Conservation (phyloP, 2,329 filamentous ascomycete genomes). For the Hawksworthiomyces lignivorus region DNA sequence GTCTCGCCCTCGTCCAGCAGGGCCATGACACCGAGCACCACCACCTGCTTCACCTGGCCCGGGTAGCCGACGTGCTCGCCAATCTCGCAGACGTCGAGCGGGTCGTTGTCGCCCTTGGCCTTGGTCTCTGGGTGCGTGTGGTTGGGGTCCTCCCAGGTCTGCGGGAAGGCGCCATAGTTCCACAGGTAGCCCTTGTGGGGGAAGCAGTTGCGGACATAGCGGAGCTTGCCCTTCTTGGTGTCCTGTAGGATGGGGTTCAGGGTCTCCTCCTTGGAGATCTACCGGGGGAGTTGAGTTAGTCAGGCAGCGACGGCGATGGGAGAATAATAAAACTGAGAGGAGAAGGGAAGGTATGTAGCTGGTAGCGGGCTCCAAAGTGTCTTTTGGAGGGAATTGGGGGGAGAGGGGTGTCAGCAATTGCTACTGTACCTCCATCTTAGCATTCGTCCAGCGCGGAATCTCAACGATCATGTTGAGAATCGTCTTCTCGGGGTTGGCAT, state of each 20-base stretch:
- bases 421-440: slow-evolving; percentile 79
- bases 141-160: slow-evolving; percentile 99
- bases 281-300: slow-evolving; percentile 8
- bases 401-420: slow-evolving; percentile 8
- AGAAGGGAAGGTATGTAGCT: too few relatives aligned
- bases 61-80: slow-evolving; percentile 94
- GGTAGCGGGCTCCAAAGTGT: too few relatives aligned
- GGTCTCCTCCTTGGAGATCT: slow-evolving; percentile 98
- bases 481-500: slow-evolving; percentile 91
- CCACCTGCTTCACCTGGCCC: slow-evolving; percentile 99
- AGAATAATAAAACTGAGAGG: too few relatives aligned
- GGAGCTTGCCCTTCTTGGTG: slow-evolving; percentile 98
- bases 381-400: too few relatives aligned
- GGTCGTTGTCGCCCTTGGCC: slow-evolving; percentile 99
- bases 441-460: slow-evolving; percentile 99
- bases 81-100: slow-evolving; percentile 98
- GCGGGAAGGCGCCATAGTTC: slow-evolving; percentile 99
- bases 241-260: slow-evolving; percentile 99
- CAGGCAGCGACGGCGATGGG: too few relatives aligned
- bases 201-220: slow-evolving; percentile 99
- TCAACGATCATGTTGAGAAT: slow-evolving; percentile 99
- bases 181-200: slow-evolving; percentile 99
- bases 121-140: slow-evolving; percentile 96
- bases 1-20: slow-evolving; percentile 99
- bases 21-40: slow-evolving; percentile 98